Evolutionary conservation across 2,329 filamentous ascomycete species (phyloP), one percentile per base, ranked within the genome.

Genomic region (Verticillium longisporum): DNA sequence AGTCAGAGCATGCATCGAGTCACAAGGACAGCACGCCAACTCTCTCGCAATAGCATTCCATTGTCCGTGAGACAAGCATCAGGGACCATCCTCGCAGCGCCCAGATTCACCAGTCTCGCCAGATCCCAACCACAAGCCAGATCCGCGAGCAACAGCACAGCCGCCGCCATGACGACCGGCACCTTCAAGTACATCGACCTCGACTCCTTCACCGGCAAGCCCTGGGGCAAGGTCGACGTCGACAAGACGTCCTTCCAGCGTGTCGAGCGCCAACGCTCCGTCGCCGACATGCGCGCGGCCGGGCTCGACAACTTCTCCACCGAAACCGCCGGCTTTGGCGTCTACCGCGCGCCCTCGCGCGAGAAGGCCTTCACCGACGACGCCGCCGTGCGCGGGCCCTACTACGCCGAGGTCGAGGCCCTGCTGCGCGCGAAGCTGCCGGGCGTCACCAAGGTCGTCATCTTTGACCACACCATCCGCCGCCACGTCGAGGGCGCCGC

Each of bases 391-490:
- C 78, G 85, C 41, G 67, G 71, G 0, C 75, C 73, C 0, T 90
- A 90, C 73, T 90, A 90, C 68, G 68, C 70, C 21, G 86, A 89
- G 66, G 81, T 89, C 1, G 84, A 88, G 65, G 69, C 73, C 0
- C 71, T 89, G 1, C 74, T 90, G 2, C 77, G 78, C 13, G 72
- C 78, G 33, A 81, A 82, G 55, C 75, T 89, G 0, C 76, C 80
- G 0, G 81, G 78, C 0, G 75, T 87, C 59, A 83, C 82, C 60
- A 85, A 85, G 63, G 80, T 91, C 11, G 80, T 86, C 62, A 87
- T 90, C 62, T 91, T 91, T 69, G 88, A 91, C 72, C 88, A 91
- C 71, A 90, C 88, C 0, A 87, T 91, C 66, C 82, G 88, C 1
- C 76, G 82, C 6, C 75, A 81, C 21, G 72, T 77, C 1, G 80